Conservation (phyloP, 352 stramenopile species). For the Thraustochytrium sp. region DNA sequence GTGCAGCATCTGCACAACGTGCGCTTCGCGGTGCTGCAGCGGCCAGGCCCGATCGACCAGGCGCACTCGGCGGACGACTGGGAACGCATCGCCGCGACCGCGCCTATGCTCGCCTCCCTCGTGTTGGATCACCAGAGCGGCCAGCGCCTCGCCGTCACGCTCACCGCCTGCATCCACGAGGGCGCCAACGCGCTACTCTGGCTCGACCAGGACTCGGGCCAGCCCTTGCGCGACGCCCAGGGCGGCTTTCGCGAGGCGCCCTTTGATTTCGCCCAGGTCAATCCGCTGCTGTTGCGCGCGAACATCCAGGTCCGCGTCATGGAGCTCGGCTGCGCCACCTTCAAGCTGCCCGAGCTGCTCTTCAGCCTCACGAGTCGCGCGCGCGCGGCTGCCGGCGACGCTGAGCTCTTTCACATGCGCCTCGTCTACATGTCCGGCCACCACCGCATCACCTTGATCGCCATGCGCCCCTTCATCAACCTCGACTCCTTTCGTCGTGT, state of each 20-base stretch:
- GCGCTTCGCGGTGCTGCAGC: not conserved
- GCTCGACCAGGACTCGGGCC: not conserved
- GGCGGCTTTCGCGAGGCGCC: not conserved
- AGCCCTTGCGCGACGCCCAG: not conserved
- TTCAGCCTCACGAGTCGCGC: not conserved
- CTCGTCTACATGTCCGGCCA: conserved; percentile 16
- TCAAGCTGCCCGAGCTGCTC: conserved; percentile 21
- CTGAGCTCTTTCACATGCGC: not conserved
- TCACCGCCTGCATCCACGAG: not conserved
- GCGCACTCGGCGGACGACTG: not conserved
- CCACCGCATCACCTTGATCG: not conserved
- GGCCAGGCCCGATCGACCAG: not conserved
- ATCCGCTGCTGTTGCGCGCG: not conserved
- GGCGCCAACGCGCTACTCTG: not conserved
- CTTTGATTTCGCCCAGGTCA: not conserved
- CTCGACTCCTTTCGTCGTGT: not conserved
- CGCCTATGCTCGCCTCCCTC: not conserved
- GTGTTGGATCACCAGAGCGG: not conserved
- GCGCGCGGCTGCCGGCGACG: not conserved
- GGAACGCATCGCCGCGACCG: not conserved
- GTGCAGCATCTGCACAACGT: not conserved
- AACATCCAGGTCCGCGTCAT: not conserved
- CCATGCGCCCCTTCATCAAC: conserved; percentile 25
- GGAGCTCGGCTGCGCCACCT: not conserved
- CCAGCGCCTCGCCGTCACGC: not conserved